Conservation (phyloP, 495 filamentous ascomycete genomes). For the Penicillium ucsense region DNA sequence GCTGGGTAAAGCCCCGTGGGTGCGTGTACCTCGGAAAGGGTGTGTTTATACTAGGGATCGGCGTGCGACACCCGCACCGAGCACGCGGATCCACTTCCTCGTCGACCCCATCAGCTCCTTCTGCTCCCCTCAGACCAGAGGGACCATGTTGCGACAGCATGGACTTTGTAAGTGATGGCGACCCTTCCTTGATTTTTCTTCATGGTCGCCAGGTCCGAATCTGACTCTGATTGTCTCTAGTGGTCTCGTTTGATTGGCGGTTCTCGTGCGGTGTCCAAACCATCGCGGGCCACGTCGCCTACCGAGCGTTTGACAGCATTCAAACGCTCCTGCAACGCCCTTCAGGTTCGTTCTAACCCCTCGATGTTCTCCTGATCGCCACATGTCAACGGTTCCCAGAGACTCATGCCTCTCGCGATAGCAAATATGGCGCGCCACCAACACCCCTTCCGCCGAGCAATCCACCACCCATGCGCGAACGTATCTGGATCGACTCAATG, state of each 20-base stretch:
- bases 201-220: neutral
- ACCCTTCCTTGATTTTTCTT: neutral
- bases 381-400: neutral
- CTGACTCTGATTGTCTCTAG: slow-evolving; percentile 32
- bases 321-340: slow-evolving; percentile 75
- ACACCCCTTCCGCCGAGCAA: slow-evolving; percentile 39
- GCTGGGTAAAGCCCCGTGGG: neutral
- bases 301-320: slow-evolving; percentile 82
- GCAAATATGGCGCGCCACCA: slow-evolving; percentile 72
- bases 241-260: slow-evolving; percentile 88
- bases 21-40: neutral
- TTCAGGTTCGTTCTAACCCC: slow-evolving; percentile 49
- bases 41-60: slow-evolving; percentile 6
- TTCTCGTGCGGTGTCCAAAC: slow-evolving; percentile 54
- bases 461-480: slow-evolving; percentile 40
- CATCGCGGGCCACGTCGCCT: slow-evolving; percentile 60
- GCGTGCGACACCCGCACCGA: slow-evolving; percentile 9
- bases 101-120: slow-evolving; percentile 9
- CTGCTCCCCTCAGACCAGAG: slow-evolving; percentile 7
- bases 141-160: slow-evolving; percentile 30
- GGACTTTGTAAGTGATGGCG: slow-evolving; percentile 30
- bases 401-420: slow-evolving; percentile 16
- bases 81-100: slow-evolving; percentile 17
- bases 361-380: neutral
- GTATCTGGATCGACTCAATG: slow-evolving; percentile 59